Evolutionary conservation across 805 yeast genomes (phyloP).

Genomic region (Jamesozyma lodderae): DNA sequence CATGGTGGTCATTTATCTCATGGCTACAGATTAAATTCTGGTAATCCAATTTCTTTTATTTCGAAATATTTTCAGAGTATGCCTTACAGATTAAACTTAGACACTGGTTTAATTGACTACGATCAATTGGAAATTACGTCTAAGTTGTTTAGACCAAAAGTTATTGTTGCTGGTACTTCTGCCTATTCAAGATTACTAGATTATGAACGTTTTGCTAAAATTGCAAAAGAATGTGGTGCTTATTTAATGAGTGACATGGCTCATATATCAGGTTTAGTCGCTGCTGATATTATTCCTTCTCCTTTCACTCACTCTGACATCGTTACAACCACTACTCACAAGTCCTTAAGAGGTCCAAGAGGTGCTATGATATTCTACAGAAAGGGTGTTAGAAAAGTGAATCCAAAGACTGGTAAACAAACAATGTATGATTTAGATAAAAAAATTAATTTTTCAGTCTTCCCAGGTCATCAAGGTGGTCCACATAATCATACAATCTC

Average conservation of each 20-base stretch:
- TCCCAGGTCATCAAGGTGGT: conserved; percentile 99
- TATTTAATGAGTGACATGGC: conserved; percentile 94
- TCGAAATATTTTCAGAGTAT: conserved; percentile 94
- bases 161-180: conserved; percentile 93
- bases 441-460: conserved; percentile 90
- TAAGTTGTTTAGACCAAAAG: conserved; percentile 82
- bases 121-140: conserved; percentile 80
- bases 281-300: conserved; percentile 88
- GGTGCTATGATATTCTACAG: conserved; percentile 98
- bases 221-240: conserved; percentile 90
- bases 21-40: conserved; percentile 84
- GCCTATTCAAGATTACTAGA: conserved; percentile 90
- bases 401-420: conserved; percentile 62
- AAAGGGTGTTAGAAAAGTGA: conserved; percentile 79
- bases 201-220: conserved; percentile 80
- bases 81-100: conserved; percentile 87
- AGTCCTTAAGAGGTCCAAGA: conserved; percentile 96
- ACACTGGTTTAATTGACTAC: conserved; percentile 87
- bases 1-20: conserved; percentile 98
- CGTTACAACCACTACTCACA: conserved; percentile 96
- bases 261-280: conserved; percentile 90
- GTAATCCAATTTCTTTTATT: conserved; percentile 78
- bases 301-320: conserved; percentile 92
- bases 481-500: conserved; percentile 98
- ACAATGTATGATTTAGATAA: conserved; percentile 79